Conservation (phyloP, 2,329 filamentous ascomycete species). For the Exophiala oligosperma region DNA sequence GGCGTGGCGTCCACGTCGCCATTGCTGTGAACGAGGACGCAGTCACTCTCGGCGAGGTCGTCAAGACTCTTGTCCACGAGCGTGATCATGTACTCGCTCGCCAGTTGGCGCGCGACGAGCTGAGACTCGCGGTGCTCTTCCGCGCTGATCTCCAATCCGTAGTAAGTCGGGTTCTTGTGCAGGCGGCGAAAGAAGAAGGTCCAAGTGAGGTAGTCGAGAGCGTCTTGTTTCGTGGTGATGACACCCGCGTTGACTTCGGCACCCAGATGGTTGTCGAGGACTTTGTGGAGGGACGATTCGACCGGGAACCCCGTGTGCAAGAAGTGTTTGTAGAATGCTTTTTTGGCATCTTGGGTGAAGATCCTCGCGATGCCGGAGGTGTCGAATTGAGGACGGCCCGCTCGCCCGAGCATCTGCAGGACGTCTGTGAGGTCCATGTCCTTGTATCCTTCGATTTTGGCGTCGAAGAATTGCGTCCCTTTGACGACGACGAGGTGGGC, state of each 20-base stretch:
- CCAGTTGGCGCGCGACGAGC: constrained; percentile 77
- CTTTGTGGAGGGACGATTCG: constrained; percentile 92
- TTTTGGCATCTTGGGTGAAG: constrained; percentile 96
- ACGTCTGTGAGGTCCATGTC: constrained; percentile 99
- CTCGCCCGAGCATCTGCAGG: constrained; percentile 94
- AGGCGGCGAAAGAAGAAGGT: constrained; percentile 98
- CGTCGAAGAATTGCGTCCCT: constrained; percentile 96
- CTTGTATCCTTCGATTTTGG: constrained; percentile 94
- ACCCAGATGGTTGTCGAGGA: constrained; percentile 93
- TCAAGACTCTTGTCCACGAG: constrained; percentile 84
- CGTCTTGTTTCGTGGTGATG: constrained; percentile 91
- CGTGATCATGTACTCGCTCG: constrained; percentile 91
- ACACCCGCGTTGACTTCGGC: constrained; percentile 94
- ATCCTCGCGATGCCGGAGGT: constrained; percentile 93
- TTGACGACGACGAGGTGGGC: constrained; percentile 97
- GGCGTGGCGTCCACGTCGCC: constrained; percentile 88
- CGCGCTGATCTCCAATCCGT: constrained; percentile 88
- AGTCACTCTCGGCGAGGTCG: constrained; percentile 81
- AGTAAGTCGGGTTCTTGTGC: constrained; percentile 98
- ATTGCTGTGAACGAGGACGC: constrained; percentile 78
- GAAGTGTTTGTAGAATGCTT: constrained; percentile 99
- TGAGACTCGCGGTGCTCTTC: constrained; percentile 78
- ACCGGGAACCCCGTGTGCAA: constrained; percentile 97
- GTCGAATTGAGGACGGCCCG: constrained; percentile 94
- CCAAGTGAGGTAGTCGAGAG: constrained; percentile 96